phyloP scores from a whole-genome alignment of 345 rosid genomes.

The Hibiscus mutabilis region DNA sequence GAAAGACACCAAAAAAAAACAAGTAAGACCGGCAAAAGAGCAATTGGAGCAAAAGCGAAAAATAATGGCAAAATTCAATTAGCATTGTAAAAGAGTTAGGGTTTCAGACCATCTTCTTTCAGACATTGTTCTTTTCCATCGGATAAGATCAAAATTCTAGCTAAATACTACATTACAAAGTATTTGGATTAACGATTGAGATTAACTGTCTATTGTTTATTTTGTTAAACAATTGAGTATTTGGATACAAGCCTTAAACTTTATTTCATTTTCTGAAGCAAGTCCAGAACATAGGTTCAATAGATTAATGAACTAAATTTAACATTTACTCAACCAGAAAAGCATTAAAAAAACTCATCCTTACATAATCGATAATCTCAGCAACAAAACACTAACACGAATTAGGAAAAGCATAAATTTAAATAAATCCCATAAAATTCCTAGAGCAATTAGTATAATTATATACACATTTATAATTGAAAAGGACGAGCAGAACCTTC shows the following conservation, averaged over 20 bases:
- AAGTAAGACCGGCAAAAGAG: no score
- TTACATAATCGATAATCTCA: no score
- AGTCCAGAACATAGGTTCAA: neutral
- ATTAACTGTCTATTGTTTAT: no score
- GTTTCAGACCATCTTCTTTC: neutral
- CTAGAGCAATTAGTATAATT: neutral
- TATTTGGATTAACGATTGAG: no score
- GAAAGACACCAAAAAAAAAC: neutral
- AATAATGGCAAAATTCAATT: neutral
- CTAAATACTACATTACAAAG: neutral
- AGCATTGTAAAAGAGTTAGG: neutral
- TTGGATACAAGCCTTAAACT: neutral
- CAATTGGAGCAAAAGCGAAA: neutral
- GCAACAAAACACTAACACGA: no score
- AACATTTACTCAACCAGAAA: neutral
- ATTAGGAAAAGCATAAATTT: neutral
- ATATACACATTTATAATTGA: neutral
- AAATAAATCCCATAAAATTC: neutral
- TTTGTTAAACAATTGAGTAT: neutral
- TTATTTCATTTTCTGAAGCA: neutral
- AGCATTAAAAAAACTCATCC: no score
- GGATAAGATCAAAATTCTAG: neutral
- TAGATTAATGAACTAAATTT: neutral
- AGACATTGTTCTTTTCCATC: neutral
- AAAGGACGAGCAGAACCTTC: conserved; percentile 46